phyloP scores from a whole-genome alignment of 495 filamentous ascomycete genomes.

The Xylaria palmicola region DNA sequence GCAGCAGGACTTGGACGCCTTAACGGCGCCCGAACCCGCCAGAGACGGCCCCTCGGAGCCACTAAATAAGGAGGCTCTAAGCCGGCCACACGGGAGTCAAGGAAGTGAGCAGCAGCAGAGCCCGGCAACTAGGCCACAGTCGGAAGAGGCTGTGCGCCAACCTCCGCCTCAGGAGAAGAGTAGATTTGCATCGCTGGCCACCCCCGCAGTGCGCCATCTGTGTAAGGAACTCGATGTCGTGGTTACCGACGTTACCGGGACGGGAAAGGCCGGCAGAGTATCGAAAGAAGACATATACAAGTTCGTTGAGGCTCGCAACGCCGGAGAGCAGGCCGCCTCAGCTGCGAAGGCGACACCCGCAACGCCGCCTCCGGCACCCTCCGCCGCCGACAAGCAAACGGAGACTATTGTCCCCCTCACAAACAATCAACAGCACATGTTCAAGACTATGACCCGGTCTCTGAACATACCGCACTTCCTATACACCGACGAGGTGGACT shows the following conservation, averaged over 20 bases:
- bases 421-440: slow-evolving; percentile 86
- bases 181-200: slow-evolving; percentile 72
- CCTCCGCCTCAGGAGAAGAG: slow-evolving; percentile 28
- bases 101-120: slow-evolving; percentile 10
- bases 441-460: slow-evolving; percentile 95
- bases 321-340: slow-evolving; percentile 16
- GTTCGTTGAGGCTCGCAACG: slow-evolving; percentile 52
- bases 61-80: slow-evolving; percentile 23
- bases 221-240: slow-evolving; percentile 73
- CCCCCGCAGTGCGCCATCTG: slow-evolving; percentile 88
- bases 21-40: slow-evolving; percentile 36
- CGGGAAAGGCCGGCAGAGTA: slow-evolving; percentile 89
- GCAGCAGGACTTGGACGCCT: slow-evolving; percentile 45
- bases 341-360: slow-evolving; percentile 29
- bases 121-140: slow-evolving; percentile 1
- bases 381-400: slow-evolving; percentile 43
- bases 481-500: slow-evolving; percentile 82
- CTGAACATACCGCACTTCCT: slow-evolving; percentile 90
- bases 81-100: slow-evolving; percentile 17
- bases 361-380: slow-evolving; percentile 7
- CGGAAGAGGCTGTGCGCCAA: slow-evolving; percentile 10
- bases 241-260: slow-evolving; percentile 75
- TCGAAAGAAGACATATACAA: slow-evolving; percentile 90
- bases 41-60: slow-evolving; percentile 20
- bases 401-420: slow-evolving; percentile 69